These are phyloP conservation scores for Acacia acuminata DNA, from an alignment of 306 rosid species.

Conservation along the genomic window DNA sequence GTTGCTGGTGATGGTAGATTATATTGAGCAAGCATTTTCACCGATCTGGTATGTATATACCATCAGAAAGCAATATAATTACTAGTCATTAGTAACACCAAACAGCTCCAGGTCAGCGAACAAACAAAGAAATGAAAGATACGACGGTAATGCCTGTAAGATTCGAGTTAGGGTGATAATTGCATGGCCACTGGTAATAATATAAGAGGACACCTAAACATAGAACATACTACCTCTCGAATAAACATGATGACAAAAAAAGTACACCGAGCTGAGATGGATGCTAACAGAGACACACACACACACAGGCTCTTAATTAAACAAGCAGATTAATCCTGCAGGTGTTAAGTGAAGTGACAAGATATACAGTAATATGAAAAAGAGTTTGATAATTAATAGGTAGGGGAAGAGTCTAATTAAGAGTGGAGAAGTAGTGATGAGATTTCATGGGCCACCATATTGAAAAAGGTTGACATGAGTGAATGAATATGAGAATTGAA, in stretches of 20 bases:
- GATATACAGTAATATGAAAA: neutral
- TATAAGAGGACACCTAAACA: slow-evolving; percentile 18
- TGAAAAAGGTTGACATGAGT: neutral
- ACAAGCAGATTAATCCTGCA: neutral
- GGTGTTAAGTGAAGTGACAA: neutral
- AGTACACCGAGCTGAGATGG: neutral
- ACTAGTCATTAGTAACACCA: neutral
- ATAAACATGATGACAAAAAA: neutral
- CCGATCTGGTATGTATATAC: neutral
- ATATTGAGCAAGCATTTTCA: neutral
- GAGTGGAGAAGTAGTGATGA: neutral
- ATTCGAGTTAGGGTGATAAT: slow-evolving; percentile 4
- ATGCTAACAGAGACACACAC: neutral
- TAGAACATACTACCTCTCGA: slow-evolving; percentile 20
- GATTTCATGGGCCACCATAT: slow-evolving; percentile 30
- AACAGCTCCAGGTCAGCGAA: neutral
- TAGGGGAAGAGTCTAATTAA: neutral
- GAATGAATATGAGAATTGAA: neutral
- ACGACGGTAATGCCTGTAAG: neutral
- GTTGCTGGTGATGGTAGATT: neutral
- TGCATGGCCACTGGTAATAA: slow-evolving; percentile 15
- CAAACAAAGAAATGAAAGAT: neutral
- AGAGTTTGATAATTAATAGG: neutral
- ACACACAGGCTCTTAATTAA: neutral
- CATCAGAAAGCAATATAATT: slow-evolving; percentile 16